Base-by-base conservation (phyloP, 768 basidiomycete species). In the Kwoniella dejecticola region DNA sequence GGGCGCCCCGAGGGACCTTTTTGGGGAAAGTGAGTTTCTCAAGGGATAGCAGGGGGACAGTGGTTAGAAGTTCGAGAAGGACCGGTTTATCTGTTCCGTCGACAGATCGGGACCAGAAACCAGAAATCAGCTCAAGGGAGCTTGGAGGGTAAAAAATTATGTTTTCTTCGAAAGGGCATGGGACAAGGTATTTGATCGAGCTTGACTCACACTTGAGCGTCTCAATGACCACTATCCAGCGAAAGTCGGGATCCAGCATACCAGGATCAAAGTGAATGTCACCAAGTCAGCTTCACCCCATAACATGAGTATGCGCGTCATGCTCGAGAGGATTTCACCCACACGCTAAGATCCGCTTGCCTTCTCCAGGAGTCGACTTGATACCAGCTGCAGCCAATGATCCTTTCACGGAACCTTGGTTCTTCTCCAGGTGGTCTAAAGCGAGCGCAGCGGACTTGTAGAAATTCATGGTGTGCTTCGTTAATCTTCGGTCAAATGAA, bases 371-470 rank as follows among this genome's bases (percentile, higher is more conserved):
- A 24, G 67, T 57, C 26, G 59, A 55, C 26, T 67, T 61, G 2
- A 78, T 44, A 12, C 77, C 77, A 4, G 77, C 81, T 56, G 85
- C 84, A 19, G 85, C 85, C 41, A 95, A 81, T 31, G 91, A 79
- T 55, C 93, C 85, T 75, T 95, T 93, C 74, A 97, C 89, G 13
- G 91, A 94, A n/a, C 92, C 93, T 78, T 91, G 84, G 77, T 89
- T 92, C 44, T 86, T 84, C 76, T 94, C 89, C 61, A 97, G 83
- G 68, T 87, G 87, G 76, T 95, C 91, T 70, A 97, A 82, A 4
- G 87, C 83, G 71, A 86, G 83, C 67, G 88, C 88, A 67, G 91
- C 90, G 77, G 90, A 88, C 81, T 91, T 91, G 82, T 96, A 96
- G 81, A 95, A 93, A 82, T 94, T 94, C 93, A 96, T 95, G 13